A percentile compares a stretch with the other conserved stretches of the same genome.
phyloP scores from a whole-genome alignment of 1,284 basidiomycete genomes.

The Porogramme epimiltina region DNA sequence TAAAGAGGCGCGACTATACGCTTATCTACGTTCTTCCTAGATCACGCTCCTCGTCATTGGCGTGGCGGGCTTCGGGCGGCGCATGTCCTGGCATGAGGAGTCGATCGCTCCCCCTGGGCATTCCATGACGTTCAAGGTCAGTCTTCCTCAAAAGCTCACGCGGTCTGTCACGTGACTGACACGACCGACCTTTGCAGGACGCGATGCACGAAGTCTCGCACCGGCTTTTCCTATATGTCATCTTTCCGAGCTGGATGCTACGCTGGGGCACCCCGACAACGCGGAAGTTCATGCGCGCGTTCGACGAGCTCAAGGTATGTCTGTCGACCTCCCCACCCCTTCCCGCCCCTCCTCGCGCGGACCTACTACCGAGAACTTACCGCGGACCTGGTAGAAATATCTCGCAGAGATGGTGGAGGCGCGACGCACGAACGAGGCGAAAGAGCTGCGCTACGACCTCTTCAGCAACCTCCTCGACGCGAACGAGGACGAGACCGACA shows the following conservation, averaged over 20 bases:
- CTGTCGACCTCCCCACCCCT: not conserved
- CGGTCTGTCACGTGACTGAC: not conserved
- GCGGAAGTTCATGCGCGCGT: slow-evolving; percentile 40
- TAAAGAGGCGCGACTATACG: not conserved
- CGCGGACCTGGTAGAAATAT: slow-evolving; percentile 39
- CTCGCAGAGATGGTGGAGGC: slow-evolving; percentile 58
- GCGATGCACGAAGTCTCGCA: slow-evolving; percentile 50
- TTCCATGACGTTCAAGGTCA: slow-evolving; percentile 54
- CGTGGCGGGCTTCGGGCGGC: slow-evolving; percentile 58
- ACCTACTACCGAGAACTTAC: not conserved
- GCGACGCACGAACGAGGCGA: slow-evolving; percentile 39
- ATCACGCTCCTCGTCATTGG: slow-evolving; percentile 60
- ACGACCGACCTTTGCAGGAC: slow-evolving; percentile 23
- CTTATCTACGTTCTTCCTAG: slow-evolving; percentile 34
- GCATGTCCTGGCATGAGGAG: slow-evolving; percentile 53
- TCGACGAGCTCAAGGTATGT: slow-evolving; percentile 50
- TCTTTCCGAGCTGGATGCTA: slow-evolving; percentile 48
- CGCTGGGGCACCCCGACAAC: slow-evolving; percentile 37
- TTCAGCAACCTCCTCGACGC: slow-evolving; percentile 57
- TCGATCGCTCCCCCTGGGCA: slow-evolving; percentile 44
- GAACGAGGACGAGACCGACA: slow-evolving; percentile 38
- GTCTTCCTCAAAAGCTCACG: not conserved
- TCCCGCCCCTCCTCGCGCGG: not conserved
- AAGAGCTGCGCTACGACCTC: slow-evolving; percentile 51
- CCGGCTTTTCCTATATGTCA: slow-evolving; percentile 43